Percentiles rank a stretch among this genome's conserved stretches.
These are phyloP conservation scores for Pyricularia sp. DNA, from an alignment of 2,329 filamentous ascomycete genomes.

Conservation along the genomic window DNA sequence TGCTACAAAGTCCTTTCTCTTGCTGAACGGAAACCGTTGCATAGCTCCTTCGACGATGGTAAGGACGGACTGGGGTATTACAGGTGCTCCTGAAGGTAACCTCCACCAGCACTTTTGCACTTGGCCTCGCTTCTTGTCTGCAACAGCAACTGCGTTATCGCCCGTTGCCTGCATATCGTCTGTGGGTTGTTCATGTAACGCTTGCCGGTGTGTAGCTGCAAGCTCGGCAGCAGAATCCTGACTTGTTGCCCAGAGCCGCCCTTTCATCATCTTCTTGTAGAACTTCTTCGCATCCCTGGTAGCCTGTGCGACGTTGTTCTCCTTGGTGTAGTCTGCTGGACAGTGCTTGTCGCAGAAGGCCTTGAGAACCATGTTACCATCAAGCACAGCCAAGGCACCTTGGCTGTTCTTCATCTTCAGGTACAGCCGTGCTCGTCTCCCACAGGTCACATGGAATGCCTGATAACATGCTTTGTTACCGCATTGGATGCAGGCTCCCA, in stretches of 20 bases:
- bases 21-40: conserved; percentile 64
- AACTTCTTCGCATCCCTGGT: conserved; percentile 75
- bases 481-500: conserved; percentile 98
- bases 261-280: conserved; percentile 81
- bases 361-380: conserved; percentile 72
- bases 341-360: conserved; percentile 95
- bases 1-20: conserved; percentile 82
- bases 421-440: conserved; percentile 72
- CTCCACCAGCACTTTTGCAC: conserved; percentile 68
- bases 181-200: conserved; percentile 53
- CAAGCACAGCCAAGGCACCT: conserved; percentile 61
- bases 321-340: conserved; percentile 73
- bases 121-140: conserved; percentile 61
- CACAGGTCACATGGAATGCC: conserved; percentile 95
- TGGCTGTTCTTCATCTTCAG: conserved; percentile 94
- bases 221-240: conserved; percentile 71
- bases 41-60: conserved; percentile 76
- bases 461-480: conserved; percentile 95
- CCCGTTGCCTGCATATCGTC: conserved; percentile 78
- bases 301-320: conserved; percentile 70
- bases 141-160: conserved; percentile 47
- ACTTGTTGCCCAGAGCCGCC: conserved; percentile 82
- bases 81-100: conserved; percentile 82
- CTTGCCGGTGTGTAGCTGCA: conserved; percentile 56
- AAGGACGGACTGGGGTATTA: conserved; percentile 81